Evolutionary conservation across 2,329 filamentous ascomycete species (phyloP), one percentile per base, ranked within the genome.

Genomic region (Onygenales sp.): DNA sequence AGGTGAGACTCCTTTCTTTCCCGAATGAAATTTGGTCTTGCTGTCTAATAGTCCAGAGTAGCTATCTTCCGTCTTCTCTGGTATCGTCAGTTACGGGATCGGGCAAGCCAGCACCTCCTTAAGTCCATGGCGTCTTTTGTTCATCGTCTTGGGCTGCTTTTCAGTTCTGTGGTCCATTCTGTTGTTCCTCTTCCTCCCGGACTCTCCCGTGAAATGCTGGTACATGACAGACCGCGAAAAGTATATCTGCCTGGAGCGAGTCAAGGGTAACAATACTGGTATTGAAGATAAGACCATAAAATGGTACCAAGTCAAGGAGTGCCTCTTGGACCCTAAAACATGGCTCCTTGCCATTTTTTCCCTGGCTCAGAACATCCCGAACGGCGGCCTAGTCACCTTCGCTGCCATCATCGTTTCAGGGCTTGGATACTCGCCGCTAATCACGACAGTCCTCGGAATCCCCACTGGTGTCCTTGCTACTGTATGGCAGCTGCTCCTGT

Each of bases 1-100:
- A 81, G 40, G 62, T 78, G 32, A 74, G 78, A 21, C 61, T 79
- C 45, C 76, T 79, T 44, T 44, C 34, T 60, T 65, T 65, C 27
- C 59, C 64, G 45, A 59, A 59, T 2, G 46, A 61, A 2, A 57
- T 62, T 6, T 61, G 27, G 62, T 63, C 11, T 61, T 66, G 61
- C 21, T 48, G 54, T 7, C 62, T 65, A 49, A 57, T 52, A 27
- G 11, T 44, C 13, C 14, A 31, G 9, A 44, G 63, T 61, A 3
- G 52, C 66, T 14, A 59, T 61, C 52, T 62, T 57, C 40, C 36
- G 36, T 39, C 13, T 39, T 39, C 36, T 39, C 36, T 39, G 36
- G 36, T 39, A 39, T 39, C 13, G 36, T 39, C 36, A 39, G 36
- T n/a, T 39, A 39, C 13, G 36, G 36, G 6, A 39, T 39, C 36